Base-by-base conservation (phyloP, 2,329 filamentous ascomycete genomes). In the Cladobotryum mycophilum region DNA sequence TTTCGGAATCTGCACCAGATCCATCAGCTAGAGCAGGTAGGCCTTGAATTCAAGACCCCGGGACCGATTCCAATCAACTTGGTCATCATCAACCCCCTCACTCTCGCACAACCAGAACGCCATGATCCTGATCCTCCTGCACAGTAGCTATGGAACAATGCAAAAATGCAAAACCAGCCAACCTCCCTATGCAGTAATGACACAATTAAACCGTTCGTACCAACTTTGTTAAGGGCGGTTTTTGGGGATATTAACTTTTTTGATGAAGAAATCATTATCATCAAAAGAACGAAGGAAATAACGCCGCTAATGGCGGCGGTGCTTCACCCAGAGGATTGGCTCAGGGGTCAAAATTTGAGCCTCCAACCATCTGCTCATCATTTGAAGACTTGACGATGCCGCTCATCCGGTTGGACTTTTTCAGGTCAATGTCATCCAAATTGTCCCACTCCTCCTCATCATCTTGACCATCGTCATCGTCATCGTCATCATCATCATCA, bases 281-380 rank as follows among this genome's bases (percentile, higher is more conserved):
- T 53, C 35, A 43, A 58, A 59, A 53, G 55, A 56, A 54, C 25
- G 25, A 30, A 30, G 25, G 25, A 30, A 30, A 30, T 30, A 30
- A 30, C 25, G 25, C 25, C 25, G 9, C 25, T 30, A 30, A 30
- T 30, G 6, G 25, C 25, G 8, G 25, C 25, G 8, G 9, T 30
- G 25, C 25, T 30, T 30, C 25, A 30, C 25, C 37, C n/a, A 41
- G n/a, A 15, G n/a, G 38, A 3, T 20, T 5, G 17, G 34, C 13
- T 76, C 73, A 85, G 67, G 81, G 75, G 64, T 86, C 81, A 67
- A 86, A 85, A 52, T 83, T 77, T 45, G 77, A 75, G 51, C 74
- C 74, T 56, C 76, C 79, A 60, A 86, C 80, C 73, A 84, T 81
- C 55, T 81, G 75, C 62, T 84, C 80, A 53, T 86, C 83, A 57